Percentiles rank a stretch among this genome's conserved stretches.
Evolutionary conservation across 345 rosid species (phyloP).

Genomic region (Eucalyptus curtisii): DNA sequence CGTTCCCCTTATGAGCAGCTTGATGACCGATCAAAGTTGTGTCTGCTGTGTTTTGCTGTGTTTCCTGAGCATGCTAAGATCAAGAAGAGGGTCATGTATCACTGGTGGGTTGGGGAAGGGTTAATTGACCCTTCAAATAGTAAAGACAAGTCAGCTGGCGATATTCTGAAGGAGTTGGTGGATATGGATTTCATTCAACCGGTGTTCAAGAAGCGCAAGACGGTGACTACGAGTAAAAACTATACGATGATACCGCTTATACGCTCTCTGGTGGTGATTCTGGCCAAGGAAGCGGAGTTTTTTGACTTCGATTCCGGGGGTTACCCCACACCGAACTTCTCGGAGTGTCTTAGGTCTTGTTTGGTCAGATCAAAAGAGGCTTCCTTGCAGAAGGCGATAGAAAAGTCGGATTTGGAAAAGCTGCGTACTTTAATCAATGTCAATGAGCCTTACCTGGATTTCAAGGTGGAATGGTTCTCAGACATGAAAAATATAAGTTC

Average conservation of each 20-base stretch:
- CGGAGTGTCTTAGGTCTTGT: background rate
- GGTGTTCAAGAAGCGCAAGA: background rate
- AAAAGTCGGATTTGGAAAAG: background rate
- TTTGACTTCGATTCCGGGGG: background rate
- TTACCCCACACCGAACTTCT: background rate
- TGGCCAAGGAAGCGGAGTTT: background rate
- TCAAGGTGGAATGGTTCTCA: constrained; percentile 2
- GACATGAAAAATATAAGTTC: constrained; percentile 5
- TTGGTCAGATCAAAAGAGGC: background rate
- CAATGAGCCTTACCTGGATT: constrained; percentile 1
- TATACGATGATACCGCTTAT: background rate
- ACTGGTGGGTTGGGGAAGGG: constrained; percentile 16
- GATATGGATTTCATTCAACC: background rate
- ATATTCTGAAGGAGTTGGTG: background rate
- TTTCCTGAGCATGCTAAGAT: background rate
- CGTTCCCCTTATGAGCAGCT: background rate
- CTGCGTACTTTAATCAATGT: constrained; percentile 11
- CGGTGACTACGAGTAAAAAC: background rate
- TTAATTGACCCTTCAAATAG: background rate
- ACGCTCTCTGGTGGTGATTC: background rate
- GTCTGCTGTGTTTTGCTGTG: background rate
- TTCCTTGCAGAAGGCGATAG: background rate
- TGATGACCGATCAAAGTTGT: background rate
- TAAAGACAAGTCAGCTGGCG: background rate
- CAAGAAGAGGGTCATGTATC: background rate